phyloP scores from a whole-genome alignment of 768 basidiomycete genomes.

The Pleurotus tuber-regium region DNA sequence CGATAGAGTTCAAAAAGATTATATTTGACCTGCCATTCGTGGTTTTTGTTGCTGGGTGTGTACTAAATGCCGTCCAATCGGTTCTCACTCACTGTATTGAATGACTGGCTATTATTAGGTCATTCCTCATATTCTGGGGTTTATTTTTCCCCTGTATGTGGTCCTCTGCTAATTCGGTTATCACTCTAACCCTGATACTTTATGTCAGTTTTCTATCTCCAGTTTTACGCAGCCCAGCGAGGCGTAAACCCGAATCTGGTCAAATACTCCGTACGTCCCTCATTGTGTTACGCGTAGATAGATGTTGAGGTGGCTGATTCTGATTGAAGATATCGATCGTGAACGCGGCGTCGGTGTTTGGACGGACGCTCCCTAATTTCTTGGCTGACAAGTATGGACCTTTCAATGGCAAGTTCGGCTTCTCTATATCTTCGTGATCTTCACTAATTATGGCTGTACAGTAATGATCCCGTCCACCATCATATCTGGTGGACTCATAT shows the following conservation, averaged over 20 bases:
- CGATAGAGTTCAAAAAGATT: slow-evolving; percentile 30
- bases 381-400: slow-evolving; percentile 48
- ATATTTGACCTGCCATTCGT: slow-evolving; percentile 40
- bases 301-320: neutral
- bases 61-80: slow-evolving; percentile 1
- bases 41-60: slow-evolving; percentile 38
- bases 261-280: slow-evolving; percentile 45
- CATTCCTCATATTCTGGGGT: slow-evolving; percentile 40
- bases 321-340: slow-evolving; percentile 44
- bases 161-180: neutral
- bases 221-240: slow-evolving; percentile 42
- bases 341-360: slow-evolving; percentile 53
- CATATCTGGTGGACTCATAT: slow-evolving; percentile 43
- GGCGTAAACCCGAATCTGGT: slow-evolving; percentile 35
- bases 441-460: slow-evolving; percentile 18
- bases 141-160: slow-evolving; percentile 48
- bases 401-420: slow-evolving; percentile 38
- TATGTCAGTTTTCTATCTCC: slow-evolving; percentile 47
- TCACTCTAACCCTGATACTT: too few relatives aligned
- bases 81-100: too few relatives aligned
- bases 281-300: too few relatives aligned
- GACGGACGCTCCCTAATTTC: slow-evolving; percentile 57
- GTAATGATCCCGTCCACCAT: slow-evolving; percentile 41
- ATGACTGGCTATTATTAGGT: slow-evolving; percentile 21
- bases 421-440: neutral